A percentile compares a stretch with the other conserved stretches of the same genome.
Conservation (phyloP, 164 flowering plant species). For the Vitis rupestris region DNA sequence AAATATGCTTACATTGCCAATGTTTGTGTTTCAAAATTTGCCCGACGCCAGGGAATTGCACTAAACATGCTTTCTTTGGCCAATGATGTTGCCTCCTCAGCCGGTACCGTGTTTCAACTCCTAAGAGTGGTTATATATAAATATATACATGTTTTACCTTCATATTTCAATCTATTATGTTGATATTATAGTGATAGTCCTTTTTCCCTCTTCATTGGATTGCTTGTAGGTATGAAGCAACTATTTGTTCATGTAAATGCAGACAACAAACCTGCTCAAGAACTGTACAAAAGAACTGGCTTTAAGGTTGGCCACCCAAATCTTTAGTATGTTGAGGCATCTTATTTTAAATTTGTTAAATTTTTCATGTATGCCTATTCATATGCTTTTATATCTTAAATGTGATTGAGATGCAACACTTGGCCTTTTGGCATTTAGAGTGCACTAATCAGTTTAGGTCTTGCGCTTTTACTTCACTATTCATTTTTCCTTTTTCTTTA, state of each 20-base stretch:
- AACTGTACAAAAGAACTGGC: constrained; percentile 53
- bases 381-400: too few relatives aligned
- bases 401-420: too few relatives aligned
- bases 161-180: too few relatives aligned
- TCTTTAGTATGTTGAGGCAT: too few relatives aligned
- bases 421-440: too few relatives aligned
- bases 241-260: constrained; percentile 66
- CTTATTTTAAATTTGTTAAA: too few relatives aligned
- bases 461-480: too few relatives aligned
- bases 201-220: constrained; percentile 1
- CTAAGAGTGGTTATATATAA: not conserved
- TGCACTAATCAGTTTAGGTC: too few relatives aligned
- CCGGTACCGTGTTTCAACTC: constrained; percentile 30
- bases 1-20: constrained; percentile 68
- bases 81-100: constrained; percentile 39
- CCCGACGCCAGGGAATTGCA: constrained; percentile 68
- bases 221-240: constrained; percentile 47
- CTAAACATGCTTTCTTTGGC: constrained; percentile 59
- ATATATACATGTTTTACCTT: not conserved
- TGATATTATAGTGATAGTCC: not conserved
- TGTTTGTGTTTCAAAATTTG: constrained; percentile 62
- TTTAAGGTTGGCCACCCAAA: constrained; percentile 38
- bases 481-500: too few relatives aligned
- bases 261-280: constrained; percentile 59
- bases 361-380: too few relatives aligned